phyloP scores from a whole-genome alignment of 129 eudicot genomes.

The Flaveria trinervia region DNA sequence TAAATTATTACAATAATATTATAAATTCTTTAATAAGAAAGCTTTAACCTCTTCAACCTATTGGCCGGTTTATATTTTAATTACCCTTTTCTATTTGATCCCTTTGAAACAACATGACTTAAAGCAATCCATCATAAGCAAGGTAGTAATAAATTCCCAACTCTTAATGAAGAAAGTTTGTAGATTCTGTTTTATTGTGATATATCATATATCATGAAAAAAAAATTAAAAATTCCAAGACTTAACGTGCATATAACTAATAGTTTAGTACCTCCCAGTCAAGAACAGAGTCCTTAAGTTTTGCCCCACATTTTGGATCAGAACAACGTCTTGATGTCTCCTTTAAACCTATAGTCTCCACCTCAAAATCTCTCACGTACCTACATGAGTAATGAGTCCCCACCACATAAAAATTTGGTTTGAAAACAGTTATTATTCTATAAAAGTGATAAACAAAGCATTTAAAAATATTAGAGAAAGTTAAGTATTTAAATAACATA shows the following conservation, averaged over 20 bases:
- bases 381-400: slow-evolving; percentile 28
- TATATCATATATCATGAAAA: slow-evolving; percentile 7
- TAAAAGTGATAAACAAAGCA: slow-evolving; percentile 5
- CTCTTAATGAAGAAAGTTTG: background rate
- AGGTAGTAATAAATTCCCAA: background rate
- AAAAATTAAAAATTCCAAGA: background rate
- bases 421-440: slow-evolving; percentile 8
- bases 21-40: background rate
- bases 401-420: background rate
- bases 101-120: background rate
- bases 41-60: background rate
- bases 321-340: slow-evolving; percentile 62
- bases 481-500: slow-evolving; percentile 22
- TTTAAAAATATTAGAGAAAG: background rate
- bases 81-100: background rate
- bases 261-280: slow-evolving; percentile 81
- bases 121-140: background rate
- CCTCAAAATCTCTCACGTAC: slow-evolving; percentile 63
- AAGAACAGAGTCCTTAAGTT: slow-evolving; percentile 60
- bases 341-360: slow-evolving; percentile 67
- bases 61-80: background rate
- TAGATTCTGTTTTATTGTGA: background rate
- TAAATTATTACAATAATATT: background rate
- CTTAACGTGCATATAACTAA: background rate
- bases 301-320: slow-evolving; percentile 51